These are phyloP conservation scores for Cyclocybe cylindracea DNA, from an alignment of 768 basidiomycete species.

Conservation along the genomic window DNA sequence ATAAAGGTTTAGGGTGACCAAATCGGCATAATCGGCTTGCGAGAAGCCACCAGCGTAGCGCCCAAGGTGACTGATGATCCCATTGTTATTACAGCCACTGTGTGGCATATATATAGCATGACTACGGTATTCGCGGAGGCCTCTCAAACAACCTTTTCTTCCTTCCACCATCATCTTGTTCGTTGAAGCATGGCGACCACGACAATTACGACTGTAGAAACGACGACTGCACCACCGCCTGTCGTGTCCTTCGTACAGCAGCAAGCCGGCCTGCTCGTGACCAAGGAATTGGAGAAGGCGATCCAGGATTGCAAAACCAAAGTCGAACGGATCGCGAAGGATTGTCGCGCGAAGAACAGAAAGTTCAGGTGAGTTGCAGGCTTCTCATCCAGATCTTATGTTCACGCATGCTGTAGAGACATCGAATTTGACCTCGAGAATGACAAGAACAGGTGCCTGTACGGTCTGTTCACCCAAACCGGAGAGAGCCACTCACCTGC, in stretches of 20 bases:
- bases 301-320: conserved; percentile 46
- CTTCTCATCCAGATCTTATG: neutral
- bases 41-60: neutral
- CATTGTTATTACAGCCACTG: neutral
- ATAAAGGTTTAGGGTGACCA: neutral
- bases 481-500: conserved; percentile 22
- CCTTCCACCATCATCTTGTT: neutral
- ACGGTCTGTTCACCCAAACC: conserved; percentile 14
- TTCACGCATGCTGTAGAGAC: conserved; percentile 37
- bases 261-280: conserved; percentile 46
- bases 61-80: neutral
- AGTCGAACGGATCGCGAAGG: conserved; percentile 45
- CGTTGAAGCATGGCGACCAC: neutral
- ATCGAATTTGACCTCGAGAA: conserved; percentile 60
- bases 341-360: conserved; percentile 46
- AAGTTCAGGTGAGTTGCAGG: conserved; percentile 42
- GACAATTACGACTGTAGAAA: conserved; percentile 4
- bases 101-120: neutral
- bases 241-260: conserved; percentile 31
- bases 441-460: conserved; percentile 44
- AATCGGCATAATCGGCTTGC: neutral
- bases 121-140: neutral
- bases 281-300: conserved; percentile 49
- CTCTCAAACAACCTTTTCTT: neutral
- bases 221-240: conserved; percentile 7